These are phyloP conservation scores for Xylariaceae sp. DNA, from an alignment of 2,329 filamentous ascomycete species.

Conservation along the genomic window DNA sequence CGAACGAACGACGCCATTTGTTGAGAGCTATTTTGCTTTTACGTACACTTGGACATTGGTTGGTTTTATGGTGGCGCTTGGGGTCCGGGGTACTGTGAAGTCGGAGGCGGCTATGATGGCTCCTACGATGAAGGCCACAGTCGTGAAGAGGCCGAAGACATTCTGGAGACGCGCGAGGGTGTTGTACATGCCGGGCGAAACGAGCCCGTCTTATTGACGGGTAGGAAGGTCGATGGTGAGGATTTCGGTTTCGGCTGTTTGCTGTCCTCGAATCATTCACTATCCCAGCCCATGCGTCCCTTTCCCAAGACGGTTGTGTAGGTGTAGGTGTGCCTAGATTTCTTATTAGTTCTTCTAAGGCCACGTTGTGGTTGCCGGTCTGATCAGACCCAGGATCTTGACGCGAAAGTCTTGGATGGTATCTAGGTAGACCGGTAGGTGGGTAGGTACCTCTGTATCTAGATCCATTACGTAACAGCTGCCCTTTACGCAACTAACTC, in stretches of 20 bases:
- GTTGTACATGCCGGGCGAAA: slow-evolving; percentile 67
- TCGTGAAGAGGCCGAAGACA: slow-evolving; percentile 97
- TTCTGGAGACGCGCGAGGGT: slow-evolving; percentile 79
- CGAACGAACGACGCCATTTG: too few relatives aligned
- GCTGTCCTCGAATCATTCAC: background rate
- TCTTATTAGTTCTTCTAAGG: background rate
- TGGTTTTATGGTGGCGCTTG: slow-evolving; percentile 57
- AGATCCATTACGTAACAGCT: too few relatives aligned
- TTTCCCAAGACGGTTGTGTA: background rate
- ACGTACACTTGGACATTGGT: slow-evolving; percentile 79
- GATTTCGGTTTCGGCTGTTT: background rate
- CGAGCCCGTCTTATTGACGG: slow-evolving; percentile 8
- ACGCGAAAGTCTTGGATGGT: too few relatives aligned
- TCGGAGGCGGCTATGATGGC: slow-evolving; percentile 76
- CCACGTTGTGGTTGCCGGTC: background rate
- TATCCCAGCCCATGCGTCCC: background rate
- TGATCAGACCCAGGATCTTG: background rate
- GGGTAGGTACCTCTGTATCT: too few relatives aligned
- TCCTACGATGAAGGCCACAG: slow-evolving; percentile 77
- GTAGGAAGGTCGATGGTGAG: background rate
- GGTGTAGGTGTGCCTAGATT: background rate
- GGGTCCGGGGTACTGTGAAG: slow-evolving; percentile 62
- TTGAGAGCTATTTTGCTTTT: background rate
- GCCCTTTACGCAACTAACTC: too few relatives aligned
- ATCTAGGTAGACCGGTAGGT: too few relatives aligned